Evolutionary conservation across 2,329 filamentous ascomycete genomes (phyloP), one percentile per base, ranked within the genome.

Genomic region (Escovopsis weberi): DNA sequence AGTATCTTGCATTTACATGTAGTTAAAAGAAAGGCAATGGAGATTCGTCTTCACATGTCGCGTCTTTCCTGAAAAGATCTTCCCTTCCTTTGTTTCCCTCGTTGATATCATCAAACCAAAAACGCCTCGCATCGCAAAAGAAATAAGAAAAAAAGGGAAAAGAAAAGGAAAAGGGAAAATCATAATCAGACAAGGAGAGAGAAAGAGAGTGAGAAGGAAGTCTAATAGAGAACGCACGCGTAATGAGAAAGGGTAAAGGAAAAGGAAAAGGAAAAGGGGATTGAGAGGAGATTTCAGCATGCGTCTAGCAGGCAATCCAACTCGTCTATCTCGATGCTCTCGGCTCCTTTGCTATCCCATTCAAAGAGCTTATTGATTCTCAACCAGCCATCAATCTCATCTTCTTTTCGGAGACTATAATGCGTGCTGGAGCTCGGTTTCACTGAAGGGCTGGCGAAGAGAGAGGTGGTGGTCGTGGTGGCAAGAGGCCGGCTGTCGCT

Each of bases 251-350:
- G 9, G 6, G 26, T 18, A 26, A 30, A 36, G 19, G 36, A 28
- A 41, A 30, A 33, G 41, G 26, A 37, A n/a, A 42, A 37, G 37
- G 19, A 37, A n/a, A 33, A 18, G 41, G 34, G 41, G 38, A 38
- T 38, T 6, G 43, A 45, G 43, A 47, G 42, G 41, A 38, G 45
- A 42, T 9, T 28, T 71, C 65, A 86, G 60, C 78, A 85, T 51
- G 76, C 80, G 56, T 84, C 80, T 54, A 95, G 75, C 59, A 95
- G 74, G 53, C 83, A 78, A 56, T 96, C 89, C 23, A 96, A 78
- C 68, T 98, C 91, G 38, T 94, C 86, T 39, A 96, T 75, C 59
- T 93, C 87, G 52, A 96, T 81, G 50, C 79, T 83, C 66, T 96
- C 91, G 1, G 88, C 87, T 57, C 80, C 86, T 57, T 72, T 72